Percentiles rank a stretch among this genome's conserved stretches.
phyloP scores from a whole-genome alignment of 176 grass and related monocot genomes.

The Areca catechu region DNA sequence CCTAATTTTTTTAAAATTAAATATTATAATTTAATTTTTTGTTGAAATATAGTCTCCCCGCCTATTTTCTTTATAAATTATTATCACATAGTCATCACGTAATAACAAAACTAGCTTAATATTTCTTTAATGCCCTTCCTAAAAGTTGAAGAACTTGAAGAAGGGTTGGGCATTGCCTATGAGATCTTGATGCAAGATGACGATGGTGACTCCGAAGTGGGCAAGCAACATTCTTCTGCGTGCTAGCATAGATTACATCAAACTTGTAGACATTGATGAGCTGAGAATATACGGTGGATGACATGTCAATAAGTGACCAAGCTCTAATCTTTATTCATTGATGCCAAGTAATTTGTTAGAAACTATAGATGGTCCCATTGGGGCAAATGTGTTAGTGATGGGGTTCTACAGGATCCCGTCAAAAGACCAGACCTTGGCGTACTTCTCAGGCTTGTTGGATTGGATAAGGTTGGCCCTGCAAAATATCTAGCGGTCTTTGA shows the following conservation, averaged over 20 bases:
- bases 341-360: slow-evolving; percentile 84
- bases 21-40: too few species aligned
- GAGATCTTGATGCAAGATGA: slow-evolving; percentile 76
- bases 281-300: slow-evolving; percentile 98
- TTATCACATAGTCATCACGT: too few species aligned
- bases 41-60: too few species aligned
- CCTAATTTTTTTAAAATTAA: too few species aligned
- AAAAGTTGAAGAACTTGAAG: too few species aligned
- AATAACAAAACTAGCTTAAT: too few species aligned
- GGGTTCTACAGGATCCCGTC: slow-evolving; percentile 46
- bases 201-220: slow-evolving; percentile 79
- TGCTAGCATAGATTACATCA: slow-evolving; percentile 78
- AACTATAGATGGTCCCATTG: slow-evolving; percentile 92
- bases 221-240: too few species aligned
- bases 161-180: slow-evolving; percentile 37
- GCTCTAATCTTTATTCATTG: slow-evolving; percentile 31
- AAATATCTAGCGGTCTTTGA: slow-evolving; percentile 87
- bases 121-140: too few species aligned
- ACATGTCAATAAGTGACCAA: slow-evolving; percentile 93
- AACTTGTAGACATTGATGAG: slow-evolving; percentile 78
- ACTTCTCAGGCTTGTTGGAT: slow-evolving; percentile 79
- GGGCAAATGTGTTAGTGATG: slow-evolving; percentile 92
- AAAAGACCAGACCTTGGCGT: slow-evolving; percentile 52
- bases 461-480: slow-evolving; percentile 58
- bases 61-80: too few species aligned